Evolutionary conservation across 2,329 filamentous ascomycete species (phyloP), one percentile per base, ranked within the genome.

Genomic region (Aspergillus amoenus): DNA sequence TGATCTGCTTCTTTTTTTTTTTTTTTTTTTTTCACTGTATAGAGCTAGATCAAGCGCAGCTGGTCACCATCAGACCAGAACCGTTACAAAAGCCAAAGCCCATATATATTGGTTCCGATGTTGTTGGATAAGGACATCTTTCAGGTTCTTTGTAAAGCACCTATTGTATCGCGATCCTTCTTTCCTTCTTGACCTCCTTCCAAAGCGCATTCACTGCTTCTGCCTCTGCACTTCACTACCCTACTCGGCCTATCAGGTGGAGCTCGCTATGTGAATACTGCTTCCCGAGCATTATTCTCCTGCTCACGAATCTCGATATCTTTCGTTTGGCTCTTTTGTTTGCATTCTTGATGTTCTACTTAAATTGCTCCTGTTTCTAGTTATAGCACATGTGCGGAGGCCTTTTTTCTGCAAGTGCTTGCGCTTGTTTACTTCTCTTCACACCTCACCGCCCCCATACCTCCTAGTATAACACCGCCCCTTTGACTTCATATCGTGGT

Each of bases 381-480:
- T 15, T 9, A 41, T n/a, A 45, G 43, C 18, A 32, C 13, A 41
- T 21, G 18, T 21, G 18, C 39, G 49, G 22, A 52, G 39, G 17
- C 27, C 24, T 43, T 48, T 49, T 57, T 42, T 48, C 40, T 53
- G 50, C 50, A 57, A 18, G 42, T 44, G 39, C 12, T 37, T 54
- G 44, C 44, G 37, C 32, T 54, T 54, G 45, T 57, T 57, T 44
- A 57, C 55, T 43, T 54, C 50, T 24, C 45, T 52, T 45, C 43
- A 53, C 43, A 57, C 21, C 55, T 57, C 55, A 57, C 55, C 55
- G 55, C 55, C 55, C 53, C 55, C 30, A 52, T 57, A 34, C 50
- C 55, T 57, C 22, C 41, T 50, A 21, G 15, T 41, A 43, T 54
- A 48, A 52, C 50, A 57, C 45, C 32, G 24, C 39, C 37, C 21